A percentile compares a stretch with the other conserved stretches of the same genome.
Evolutionary conservation across 164 flowering plant species (phyloP).

Genomic region (Piper longum): DNA sequence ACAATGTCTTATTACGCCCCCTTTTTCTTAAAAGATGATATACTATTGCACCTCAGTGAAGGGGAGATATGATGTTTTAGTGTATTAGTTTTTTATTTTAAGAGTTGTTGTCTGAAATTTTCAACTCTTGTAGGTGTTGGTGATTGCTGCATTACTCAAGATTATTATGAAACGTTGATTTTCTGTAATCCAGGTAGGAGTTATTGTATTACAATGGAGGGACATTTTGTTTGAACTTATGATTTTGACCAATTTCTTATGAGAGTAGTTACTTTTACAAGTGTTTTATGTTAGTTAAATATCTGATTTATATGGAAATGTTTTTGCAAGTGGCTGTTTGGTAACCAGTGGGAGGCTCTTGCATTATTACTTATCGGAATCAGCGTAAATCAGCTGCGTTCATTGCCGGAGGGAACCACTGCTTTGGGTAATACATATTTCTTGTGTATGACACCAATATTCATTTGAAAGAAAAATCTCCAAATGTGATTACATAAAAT

Average conservation of each 20-base stretch:
- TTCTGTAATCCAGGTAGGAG: slow-evolving; percentile 76
- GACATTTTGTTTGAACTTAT: neutral
- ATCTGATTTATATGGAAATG: neutral
- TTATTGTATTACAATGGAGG: neutral
- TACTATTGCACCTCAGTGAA: too few species aligned
- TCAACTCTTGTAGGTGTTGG: slow-evolving; percentile 63
- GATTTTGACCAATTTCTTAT: neutral
- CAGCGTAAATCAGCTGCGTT: slow-evolving; percentile 82
- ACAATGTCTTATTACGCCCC: too few species aligned
- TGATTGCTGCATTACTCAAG: slow-evolving; percentile 81
- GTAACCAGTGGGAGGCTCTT: slow-evolving; percentile 95
- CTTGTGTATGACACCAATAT: too few species aligned
- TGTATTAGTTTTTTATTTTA: slow-evolving; percentile 1
- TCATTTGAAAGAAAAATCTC: too few species aligned
- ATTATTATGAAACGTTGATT: slow-evolving; percentile 79
- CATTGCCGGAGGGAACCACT: slow-evolving; percentile 71
- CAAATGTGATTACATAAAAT: too few species aligned
- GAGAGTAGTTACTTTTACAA: neutral
- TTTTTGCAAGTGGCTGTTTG: slow-evolving; percentile 3
- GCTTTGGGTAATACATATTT: slow-evolving; percentile 31
- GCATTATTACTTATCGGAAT: slow-evolving; percentile 95
- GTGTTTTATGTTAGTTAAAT: neutral
- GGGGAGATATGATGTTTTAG: neutral
- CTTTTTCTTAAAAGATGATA: too few species aligned
- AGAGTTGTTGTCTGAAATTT: neutral